phyloP scores from a whole-genome alignment of 1,284 basidiomycete species.

The Ustilago nuda region DNA sequence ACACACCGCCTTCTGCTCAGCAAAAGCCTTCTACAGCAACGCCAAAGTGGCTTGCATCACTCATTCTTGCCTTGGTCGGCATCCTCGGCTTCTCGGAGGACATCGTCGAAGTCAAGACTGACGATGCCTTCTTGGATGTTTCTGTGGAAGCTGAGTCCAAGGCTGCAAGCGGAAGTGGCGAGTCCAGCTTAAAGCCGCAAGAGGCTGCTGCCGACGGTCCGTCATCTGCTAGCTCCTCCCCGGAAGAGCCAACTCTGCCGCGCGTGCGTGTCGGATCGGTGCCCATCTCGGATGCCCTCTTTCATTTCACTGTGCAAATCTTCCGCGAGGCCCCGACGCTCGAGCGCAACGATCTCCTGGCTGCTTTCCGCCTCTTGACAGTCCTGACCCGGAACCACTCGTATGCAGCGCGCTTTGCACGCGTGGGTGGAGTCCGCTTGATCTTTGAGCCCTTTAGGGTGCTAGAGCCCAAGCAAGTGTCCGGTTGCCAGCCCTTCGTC shows the following conservation, averaged over 20 bases:
- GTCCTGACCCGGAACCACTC: conserved; percentile 55
- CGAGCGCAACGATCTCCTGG: conserved; percentile 55
- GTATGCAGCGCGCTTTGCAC: conserved; percentile 45
- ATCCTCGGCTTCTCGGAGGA: conserved; percentile 81
- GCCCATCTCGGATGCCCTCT: conserved; percentile 62
- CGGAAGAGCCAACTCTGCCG: conserved; percentile 16
- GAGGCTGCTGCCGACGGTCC: conserved; percentile 6
- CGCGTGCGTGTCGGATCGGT: conserved; percentile 23
- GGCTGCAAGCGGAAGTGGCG: neutral
- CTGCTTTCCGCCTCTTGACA: conserved; percentile 61
- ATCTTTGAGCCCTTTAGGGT: conserved; percentile 61
- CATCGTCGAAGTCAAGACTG: conserved; percentile 74
- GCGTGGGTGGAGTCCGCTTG: conserved; percentile 50
- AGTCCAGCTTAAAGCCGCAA: conserved; percentile 1
- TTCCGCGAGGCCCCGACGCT: conserved; percentile 68
- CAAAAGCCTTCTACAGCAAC: conserved; percentile 7
- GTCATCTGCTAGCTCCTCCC: neutral
- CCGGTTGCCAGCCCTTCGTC: conserved; percentile 81
- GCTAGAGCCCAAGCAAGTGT: conserved; percentile 41
- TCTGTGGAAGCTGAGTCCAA: conserved; percentile 9
- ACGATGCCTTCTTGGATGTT: conserved; percentile 37
- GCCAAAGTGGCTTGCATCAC: conserved; percentile 50
- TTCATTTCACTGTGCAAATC: conserved; percentile 41
- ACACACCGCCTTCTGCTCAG: neutral
- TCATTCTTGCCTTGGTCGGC: conserved; percentile 36